Evolutionary conservation across 257 asterid genomes (phyloP).

Genomic region (Solanum medicagineum): DNA sequence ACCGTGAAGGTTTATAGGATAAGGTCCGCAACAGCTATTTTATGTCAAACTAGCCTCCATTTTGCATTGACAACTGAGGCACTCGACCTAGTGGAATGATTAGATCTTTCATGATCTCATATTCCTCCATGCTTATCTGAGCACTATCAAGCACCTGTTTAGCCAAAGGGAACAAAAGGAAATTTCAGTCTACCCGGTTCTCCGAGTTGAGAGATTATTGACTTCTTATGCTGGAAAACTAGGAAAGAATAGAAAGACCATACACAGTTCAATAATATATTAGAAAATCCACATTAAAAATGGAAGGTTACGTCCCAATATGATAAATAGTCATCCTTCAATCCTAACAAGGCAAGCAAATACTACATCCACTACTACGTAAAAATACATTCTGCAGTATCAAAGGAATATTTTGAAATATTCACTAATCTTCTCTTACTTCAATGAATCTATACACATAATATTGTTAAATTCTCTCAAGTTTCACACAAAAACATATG

Average conservation of each 20-base stretch:
- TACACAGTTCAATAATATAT: not conserved
- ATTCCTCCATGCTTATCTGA: conserved; percentile 49
- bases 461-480: not conserved
- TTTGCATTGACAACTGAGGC: conserved; percentile 65
- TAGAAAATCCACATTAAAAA: not conserved
- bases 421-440: not conserved
- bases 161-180: not conserved
- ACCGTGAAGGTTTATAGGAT: not conserved
- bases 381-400: not conserved
- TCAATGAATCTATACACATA: not conserved
- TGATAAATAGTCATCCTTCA: not conserved
- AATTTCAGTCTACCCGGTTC: not conserved
- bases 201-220: not conserved
- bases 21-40: not conserved
- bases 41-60: conserved; percentile 42
- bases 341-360: not conserved
- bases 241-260: not conserved
- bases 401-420: not conserved
- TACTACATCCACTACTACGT: not conserved
- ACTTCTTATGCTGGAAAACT: not conserved
- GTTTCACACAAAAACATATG: not conserved
- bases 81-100: conserved; percentile 82
- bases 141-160: conserved; percentile 71
- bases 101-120: conserved; percentile 80
- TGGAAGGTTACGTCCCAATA: not conserved